Conservation (phyloP, 495 filamentous ascomycete genomes). For the Aspergillus asperescens region DNA sequence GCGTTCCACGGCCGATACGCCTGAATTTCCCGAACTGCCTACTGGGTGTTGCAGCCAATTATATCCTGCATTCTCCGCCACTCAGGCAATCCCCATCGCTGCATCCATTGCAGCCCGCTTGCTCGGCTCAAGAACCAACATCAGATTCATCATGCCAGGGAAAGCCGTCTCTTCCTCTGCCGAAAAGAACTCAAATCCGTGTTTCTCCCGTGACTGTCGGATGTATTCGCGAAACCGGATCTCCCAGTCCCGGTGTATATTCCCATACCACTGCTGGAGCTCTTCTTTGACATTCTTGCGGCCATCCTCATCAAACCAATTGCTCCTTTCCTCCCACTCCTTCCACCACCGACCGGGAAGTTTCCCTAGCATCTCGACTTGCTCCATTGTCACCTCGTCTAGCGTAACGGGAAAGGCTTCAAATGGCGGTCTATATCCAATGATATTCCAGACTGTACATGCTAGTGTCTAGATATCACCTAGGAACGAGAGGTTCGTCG, state of each 20-base stretch:
- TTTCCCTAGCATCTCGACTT: constrained; percentile 15
- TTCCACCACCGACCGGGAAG: constrained; percentile 31
- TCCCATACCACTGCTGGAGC: constrained; percentile 3
- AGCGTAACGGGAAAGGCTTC: neutral
- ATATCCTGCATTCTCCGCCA: constrained; percentile 21
- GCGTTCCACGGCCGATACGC: no score
- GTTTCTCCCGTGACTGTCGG: constrained; percentile 4
- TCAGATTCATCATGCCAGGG: constrained; percentile 18
- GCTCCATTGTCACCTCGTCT: neutral
- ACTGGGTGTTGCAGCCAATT: no score
- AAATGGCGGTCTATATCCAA: constrained; percentile 14
- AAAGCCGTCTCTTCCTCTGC: constrained; percentile 23
- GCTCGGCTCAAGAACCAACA: constrained; percentile 24
- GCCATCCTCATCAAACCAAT: constrained; percentile 14
- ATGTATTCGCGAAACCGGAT: constrained; percentile 10
- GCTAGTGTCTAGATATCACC: constrained; percentile 35
- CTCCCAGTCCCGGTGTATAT: constrained; percentile 10
- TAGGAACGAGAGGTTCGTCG: constrained; percentile 21
- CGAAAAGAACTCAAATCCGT: constrained; percentile 8
- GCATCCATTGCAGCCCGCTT: constrained; percentile 29
- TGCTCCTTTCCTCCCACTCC: neutral
- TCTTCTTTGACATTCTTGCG: constrained; percentile 10
- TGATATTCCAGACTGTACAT: constrained; percentile 28
- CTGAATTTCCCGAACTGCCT: no score
- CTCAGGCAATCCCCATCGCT: constrained; percentile 27